Base-by-base conservation (phyloP, 768 basidiomycete genomes). In the Mrakia frigida region DNA sequence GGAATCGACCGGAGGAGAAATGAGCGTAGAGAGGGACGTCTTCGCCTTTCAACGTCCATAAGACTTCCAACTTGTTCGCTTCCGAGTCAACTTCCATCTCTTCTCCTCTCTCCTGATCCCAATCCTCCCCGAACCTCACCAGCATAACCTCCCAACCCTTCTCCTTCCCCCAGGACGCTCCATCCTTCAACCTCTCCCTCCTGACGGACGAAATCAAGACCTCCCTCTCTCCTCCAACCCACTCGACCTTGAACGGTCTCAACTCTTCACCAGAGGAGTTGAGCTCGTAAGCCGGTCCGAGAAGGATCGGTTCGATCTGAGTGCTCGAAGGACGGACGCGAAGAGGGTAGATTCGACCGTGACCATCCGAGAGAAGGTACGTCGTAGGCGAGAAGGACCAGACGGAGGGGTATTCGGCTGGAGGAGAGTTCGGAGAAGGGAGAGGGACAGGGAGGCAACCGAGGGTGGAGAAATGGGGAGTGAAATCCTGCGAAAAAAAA, bases 401-500 rank as follows among this genome's bases (percentile, higher is more conserved):
- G 87, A 78, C 14, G 0, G 91, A 91, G 0, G 92, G 91, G 82
- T 94, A 94, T 83, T 94, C 92, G 60, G 83, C 85, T 79, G 89
- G 89, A 28, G 84, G 82, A 0, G 82, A 77, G 60, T 46, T 31
- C 69, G 71, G 13, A 7, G 41, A 61, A 23, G 53, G 52, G 31
- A 76, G 46, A 31, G 77, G 76, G 9, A 56, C 33, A 0, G 80
- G 79, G 21, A 82, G 67, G 7, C 71, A 75, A 39, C 79, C 77
- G 18, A 78, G 41, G 28, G 74, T 39, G 63, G 75, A 59, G 59
- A 78, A 74, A 13, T 63, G 65, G 25, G 79, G 79, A 25, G 68
- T 37, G n/a, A 74, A 50, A 50, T 41, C 31, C 77, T 78, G 46
- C 21, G 14, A 59, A 28, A 1, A 10, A 50, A 21, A 13, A 16